Conservation (phyloP, 2,329 filamentous ascomycete species). For the Stemphylium vesicarium region DNA sequence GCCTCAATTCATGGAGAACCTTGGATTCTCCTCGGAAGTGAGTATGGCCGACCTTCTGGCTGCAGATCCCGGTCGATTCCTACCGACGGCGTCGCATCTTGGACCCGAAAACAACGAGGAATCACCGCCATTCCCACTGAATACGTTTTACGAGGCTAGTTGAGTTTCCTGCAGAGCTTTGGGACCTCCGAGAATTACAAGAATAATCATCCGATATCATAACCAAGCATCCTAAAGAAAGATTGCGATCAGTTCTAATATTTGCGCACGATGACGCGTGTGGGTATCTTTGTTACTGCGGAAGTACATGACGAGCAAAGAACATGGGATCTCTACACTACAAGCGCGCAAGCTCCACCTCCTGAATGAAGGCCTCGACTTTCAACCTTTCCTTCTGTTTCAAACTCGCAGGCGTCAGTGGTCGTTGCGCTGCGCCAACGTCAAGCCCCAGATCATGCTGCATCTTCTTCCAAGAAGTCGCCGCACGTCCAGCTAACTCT, state of each 20-base stretch:
- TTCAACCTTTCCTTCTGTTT: neutral
- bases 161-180: neutral
- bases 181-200: neutral
- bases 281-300: no score
- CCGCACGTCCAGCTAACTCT: constrained; percentile 61
- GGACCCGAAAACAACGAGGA: constrained; percentile 25
- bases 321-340: neutral
- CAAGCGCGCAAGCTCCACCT: constrained; percentile 11
- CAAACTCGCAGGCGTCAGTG: neutral
- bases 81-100: constrained; percentile 41
- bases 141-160: constrained; percentile 28
- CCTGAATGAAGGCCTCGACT: neutral
- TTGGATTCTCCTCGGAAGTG: constrained; percentile 67
- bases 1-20: constrained; percentile 69
- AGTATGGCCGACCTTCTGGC: constrained; percentile 61
- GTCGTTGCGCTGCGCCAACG: constrained; percentile 1
- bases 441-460: constrained; percentile 46
- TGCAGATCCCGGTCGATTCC: constrained; percentile 46
- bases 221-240: no score
- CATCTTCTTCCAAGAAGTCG: constrained; percentile 59
- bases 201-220: neutral
- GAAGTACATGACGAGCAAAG: neutral
- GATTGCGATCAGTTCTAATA: no score
- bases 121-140: constrained; percentile 26
- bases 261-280: no score